Base-by-base conservation (phyloP, 2,329 filamentous ascomycete genomes). In the Venturia nashicola region DNA sequence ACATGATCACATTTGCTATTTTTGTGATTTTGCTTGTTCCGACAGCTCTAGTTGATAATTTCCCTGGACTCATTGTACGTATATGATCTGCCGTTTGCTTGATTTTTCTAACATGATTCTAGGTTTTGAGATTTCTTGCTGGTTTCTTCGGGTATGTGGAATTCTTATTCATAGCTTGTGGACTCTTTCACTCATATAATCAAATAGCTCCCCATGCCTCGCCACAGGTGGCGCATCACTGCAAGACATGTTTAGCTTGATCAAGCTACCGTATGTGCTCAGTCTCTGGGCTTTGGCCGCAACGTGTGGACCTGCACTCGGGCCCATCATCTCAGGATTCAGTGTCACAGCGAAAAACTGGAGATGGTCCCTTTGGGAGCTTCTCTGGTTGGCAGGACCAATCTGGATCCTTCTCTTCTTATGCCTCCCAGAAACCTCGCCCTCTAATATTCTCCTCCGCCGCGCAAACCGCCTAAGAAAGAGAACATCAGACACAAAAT, bases 1-100 rank as follows among this genome's bases (percentile, higher is more conserved):
- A 90, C 72, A 81, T 88, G 43, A 71, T 82, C 67, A 86, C 86
- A 11, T 86, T 90, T 76, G 81, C 82, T 65, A 76, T 90, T 36
- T 90, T 89, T 71, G 83, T 87, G 60, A 80, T 89, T 66, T 73
- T 90, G 12, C 83, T 81, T 6, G 80, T 90, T 18, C 86, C 86
- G 0, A 83, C 86, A 0, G 83, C 85, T 0, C 72, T 89, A 0
- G 83, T 83, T 3, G 73, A 81, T 55, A 87, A 85, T 74, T 87
- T 85, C 62, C 75, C 82, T 0, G 85, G 85, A 0, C 77, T 90
- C 11, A 79, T 88, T 68, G 83, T 87, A 9, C 14, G 27, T 55
- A 55, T 18, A 32, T 55, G 11, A 32, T 55, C 48, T n/a, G 7
- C 27, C 27, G 5, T 16, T 16, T 55, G 3, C 23, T n/a, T 16